Evolutionary conservation across 2,329 filamentous ascomycete genomes (phyloP), one percentile per base, ranked within the genome.

Genomic region (Stemphylium lycopersici): DNA sequence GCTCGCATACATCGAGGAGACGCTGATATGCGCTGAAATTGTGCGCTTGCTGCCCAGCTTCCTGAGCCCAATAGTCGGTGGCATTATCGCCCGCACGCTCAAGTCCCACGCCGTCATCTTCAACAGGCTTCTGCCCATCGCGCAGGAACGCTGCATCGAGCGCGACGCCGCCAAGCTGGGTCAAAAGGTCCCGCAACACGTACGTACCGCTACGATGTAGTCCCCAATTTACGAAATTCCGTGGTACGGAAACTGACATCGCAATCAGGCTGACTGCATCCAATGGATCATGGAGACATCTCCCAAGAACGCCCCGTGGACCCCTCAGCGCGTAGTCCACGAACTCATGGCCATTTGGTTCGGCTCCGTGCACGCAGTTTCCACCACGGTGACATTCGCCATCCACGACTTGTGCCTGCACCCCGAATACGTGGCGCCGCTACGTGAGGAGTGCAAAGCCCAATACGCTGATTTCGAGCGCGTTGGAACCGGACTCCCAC

Each of bases 291-390:
- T 75, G 52, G 68, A 74, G 6, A 68, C 61, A 0, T 55, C 68
- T 2, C 70, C 71, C 1, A 57, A 43, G 41, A 51, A 53, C n/a
- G 61, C 60, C 2, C 62, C 65, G 0, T 72, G 71, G 69, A 56
- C 70, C 1, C 47, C 64, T 0, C 36, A 61, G 16, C 64, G 69
- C 0, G 51, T 74, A 1, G 60, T 70, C 0, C 57, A 68, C 33
- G 71, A 75, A 18, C 26, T 74, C 2, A 73, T 75, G 56, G 72
- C 69, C 2, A 66, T 74, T 1, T 75, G 71, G 72, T 75, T 73
- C 38, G 71, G 72, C 1, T 71, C 71, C 0, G 66, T 74, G 1
- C 71, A 75, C 26, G 54, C 49, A 1, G 16, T 69, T 1, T 58
- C 70, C 0, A 68, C 64, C 41, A 62, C 52, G 2, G 42, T 58